These are phyloP conservation scores for Elaeagnus macrophylla DNA, from an alignment of 306 rosid genomes.

Conservation along the genomic window DNA sequence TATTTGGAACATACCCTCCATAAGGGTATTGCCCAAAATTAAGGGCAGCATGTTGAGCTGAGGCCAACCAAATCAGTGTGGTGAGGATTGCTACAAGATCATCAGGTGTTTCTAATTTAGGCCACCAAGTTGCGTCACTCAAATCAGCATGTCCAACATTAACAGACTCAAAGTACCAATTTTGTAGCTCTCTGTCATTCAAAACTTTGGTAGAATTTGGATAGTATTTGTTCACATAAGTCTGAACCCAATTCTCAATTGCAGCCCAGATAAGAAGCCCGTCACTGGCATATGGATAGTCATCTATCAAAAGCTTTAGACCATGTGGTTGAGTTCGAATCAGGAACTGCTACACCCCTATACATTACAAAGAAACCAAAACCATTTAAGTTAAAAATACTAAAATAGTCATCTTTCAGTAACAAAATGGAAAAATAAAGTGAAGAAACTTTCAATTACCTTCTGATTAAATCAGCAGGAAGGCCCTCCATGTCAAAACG, in stretches of 20 bases:
- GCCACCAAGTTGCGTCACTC: conserved; percentile 74
- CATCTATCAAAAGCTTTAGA: conserved; percentile 55
- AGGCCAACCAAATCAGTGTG: conserved; percentile 75
- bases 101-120: conserved; percentile 43
- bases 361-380: background rate
- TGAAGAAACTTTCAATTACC: conserved; percentile 25
- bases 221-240: conserved; percentile 70
- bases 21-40: conserved; percentile 94
- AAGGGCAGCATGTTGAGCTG: conserved; percentile 98
- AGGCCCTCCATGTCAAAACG: conserved; percentile 78
- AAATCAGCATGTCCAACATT: conserved; percentile 87
- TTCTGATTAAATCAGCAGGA: conserved; percentile 77
- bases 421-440: conserved; percentile 15
- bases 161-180: conserved; percentile 80
- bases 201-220: conserved; percentile 41
- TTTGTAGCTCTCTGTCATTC: conserved; percentile 70
- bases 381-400: no score
- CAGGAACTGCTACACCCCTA: conserved; percentile 87
- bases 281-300: conserved; percentile 85
- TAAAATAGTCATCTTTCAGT: background rate
- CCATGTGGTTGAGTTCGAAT: conserved; percentile 80
- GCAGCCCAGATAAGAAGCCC: conserved; percentile 82
- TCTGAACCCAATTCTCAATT: conserved; percentile 63
- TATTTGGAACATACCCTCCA: conserved; percentile 88
- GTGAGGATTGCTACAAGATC: conserved; percentile 56